Evolutionary conservation across 805 yeast species (phyloP), one percentile per base, ranked within the genome.

Genomic region (Metschnikowia picachoensis): DNA sequence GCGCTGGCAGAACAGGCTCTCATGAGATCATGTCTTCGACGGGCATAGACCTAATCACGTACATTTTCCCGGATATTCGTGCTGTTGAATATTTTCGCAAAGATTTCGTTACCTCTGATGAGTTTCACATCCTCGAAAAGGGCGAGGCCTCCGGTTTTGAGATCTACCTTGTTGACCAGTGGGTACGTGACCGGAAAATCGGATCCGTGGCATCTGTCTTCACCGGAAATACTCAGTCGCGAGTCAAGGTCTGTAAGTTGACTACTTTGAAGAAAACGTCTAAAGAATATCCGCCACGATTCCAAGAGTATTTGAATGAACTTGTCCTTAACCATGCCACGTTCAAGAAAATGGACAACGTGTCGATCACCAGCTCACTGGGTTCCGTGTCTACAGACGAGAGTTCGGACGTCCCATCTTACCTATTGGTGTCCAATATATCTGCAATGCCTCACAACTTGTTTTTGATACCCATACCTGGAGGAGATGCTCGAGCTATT

Each of bases 81-180:
- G 83, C 85, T 0, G 67, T 80, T 16, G 71, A 73, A 30, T 65
- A 70, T 39, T 66, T 82, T 42, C 68, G 68, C 47, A 58, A 72
- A 43, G 74, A 70, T 35, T 65, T 71, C 48, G 56, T 65, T 12
- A 31, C 53, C 3, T 47, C 53, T 5, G 61, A 63, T 39, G 74
- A 69, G 41, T 64, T 70, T 48, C 78, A 65, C 49, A 46, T 73
- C 11, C 51, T 74, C 31, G 78, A 77, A 38, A 74, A 72, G 44
- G 64, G 81, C 4, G 67, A 65, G 9, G 71, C 85, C 20, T 57
- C 71, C 1, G 98, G 99, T 1, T 89, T 85, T 60, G 98, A 94
- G 64, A 78, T 87, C 13, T 94, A 94, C 62, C 73, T 94, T 33
- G 96, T 92, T 10, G 98, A 94, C 62, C 97, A 92, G 64, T 94